Evolutionary conservation across 1,139 yeast genomes (phyloP), one percentile per base, ranked within the genome.

Genomic region (Suhomyces guaymorum): DNA sequence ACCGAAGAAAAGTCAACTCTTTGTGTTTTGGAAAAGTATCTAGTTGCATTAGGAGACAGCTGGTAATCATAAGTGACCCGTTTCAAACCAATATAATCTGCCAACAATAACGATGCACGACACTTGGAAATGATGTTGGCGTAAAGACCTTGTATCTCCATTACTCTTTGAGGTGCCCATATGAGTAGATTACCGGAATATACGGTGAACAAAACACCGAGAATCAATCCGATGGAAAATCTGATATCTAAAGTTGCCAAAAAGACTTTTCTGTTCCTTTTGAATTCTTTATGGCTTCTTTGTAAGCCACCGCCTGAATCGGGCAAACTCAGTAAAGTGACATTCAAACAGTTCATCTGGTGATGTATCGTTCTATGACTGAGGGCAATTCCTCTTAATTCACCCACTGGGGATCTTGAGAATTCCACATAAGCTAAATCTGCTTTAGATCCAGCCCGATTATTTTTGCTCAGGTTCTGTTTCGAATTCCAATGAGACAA

Each of bases 361-460:
- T 88, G 94, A 51, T 85, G 72, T 12, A 94, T 76, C 0, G 96
- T 89, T 41, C 88, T 70, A 53, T 92, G 97, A 20, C 94, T 84
- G 55, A 94, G 75, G 1, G 95, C 96, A 25, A 94, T 95, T 5
- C 99, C 99, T 36, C 96, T 73, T 22, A 89, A 63, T 48, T 90
- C 95, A 2, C 97, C 97, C 13, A 87, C 78, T 0, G 97, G 95
- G 2, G 95, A 84, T 47, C 94, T 74, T 0, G 95, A 80, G 55
- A 85, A 94, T 59, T 94, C 98, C 16, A 94, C 90, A 52, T 94
- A 94, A 0, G 97, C 97, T 42, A 92, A 65, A 52, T 87, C 95
- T 9, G 62, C 52, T 26, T 49, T 55, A 13, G 30, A 16, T 10
- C 26, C 28, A 10, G 32, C 24, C n/a, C 28, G 38, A 26, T 27